Percentiles rank a stretch among this genome's conserved stretches.
These are phyloP conservation scores for Kingdonia uniflora DNA, from an alignment of 164 flowering plant genomes.

Conservation along the genomic window DNA sequence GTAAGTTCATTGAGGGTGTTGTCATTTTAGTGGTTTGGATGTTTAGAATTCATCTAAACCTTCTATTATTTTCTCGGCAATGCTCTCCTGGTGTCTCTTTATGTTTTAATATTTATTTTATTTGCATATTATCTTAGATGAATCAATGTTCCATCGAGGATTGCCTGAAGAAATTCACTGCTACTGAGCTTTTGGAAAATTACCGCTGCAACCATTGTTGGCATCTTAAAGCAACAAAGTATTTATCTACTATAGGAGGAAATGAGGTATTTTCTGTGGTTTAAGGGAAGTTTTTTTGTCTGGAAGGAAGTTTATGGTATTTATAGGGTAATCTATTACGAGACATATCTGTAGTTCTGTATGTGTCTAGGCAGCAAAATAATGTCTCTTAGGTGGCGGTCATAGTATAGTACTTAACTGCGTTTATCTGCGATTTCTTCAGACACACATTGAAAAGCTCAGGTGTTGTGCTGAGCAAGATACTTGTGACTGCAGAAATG, in stretches of 20 bases:
- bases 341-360: too few species aligned
- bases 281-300: neutral
- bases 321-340: too few species aligned
- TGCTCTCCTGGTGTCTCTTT: neutral
- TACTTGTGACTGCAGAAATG: constrained; percentile 51
- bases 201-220: constrained; percentile 69
- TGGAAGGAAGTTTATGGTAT: neutral
- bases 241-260: constrained; percentile 29
- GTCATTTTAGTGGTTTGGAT: constrained; percentile 5
- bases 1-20: constrained; percentile 32
- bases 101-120: neutral
- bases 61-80: constrained; percentile 7
- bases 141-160: constrained; percentile 57
- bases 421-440: constrained; percentile 12
- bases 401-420: neutral
- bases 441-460: constrained; percentile 46
- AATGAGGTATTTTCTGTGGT: constrained; percentile 38
- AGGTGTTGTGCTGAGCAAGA: constrained; percentile 42
- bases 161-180: constrained; percentile 58
- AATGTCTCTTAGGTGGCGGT: too few species aligned
- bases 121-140: constrained; percentile 26
- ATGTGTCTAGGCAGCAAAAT: too few species aligned
- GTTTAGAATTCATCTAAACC: constrained; percentile 6
- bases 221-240: constrained; percentile 72
- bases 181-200: constrained; percentile 57